These are phyloP conservation scores for Crithidia mellificae DNA, from an alignment of 208 protist species.

Conservation along the genomic window DNA sequence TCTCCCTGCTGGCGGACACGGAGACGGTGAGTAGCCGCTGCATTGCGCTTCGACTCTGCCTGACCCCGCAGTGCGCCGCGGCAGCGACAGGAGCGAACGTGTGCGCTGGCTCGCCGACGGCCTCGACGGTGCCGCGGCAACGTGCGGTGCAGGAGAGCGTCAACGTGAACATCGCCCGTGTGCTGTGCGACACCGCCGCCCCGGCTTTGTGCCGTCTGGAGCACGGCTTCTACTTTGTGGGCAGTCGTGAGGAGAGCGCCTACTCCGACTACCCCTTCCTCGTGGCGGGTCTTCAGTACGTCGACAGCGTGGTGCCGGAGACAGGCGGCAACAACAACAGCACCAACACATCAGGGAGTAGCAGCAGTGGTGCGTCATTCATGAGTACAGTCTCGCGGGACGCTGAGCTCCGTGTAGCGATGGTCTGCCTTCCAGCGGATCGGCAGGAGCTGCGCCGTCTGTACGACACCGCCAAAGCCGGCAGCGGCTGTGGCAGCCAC, in stretches of 20 bases:
- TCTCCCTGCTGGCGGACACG: constrained; percentile 33
- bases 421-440: constrained; percentile 35
- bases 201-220: constrained; percentile 30
- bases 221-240: constrained; percentile 52
- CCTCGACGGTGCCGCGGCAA: background rate
- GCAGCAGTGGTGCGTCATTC: background rate
- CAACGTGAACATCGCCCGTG: constrained; percentile 29
- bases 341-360: background rate
- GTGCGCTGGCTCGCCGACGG: background rate
- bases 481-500: constrained; percentile 10
- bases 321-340: background rate
- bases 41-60: constrained; percentile 25
- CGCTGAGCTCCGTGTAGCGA: constrained; percentile 26
- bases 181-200: constrained; percentile 22
- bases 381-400: background rate
- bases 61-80: constrained; percentile 16
- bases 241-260: constrained; percentile 36
- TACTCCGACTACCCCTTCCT: constrained; percentile 38
- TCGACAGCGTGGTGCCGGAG: constrained; percentile 14
- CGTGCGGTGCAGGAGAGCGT: constrained; percentile 18
- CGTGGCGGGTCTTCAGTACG: constrained; percentile 37
- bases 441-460: constrained; percentile 17
- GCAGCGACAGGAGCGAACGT: background rate
- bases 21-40: constrained; percentile 34
- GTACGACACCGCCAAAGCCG: constrained; percentile 10